Conservation (phyloP, 805 yeast species). For the Cephaloascus fragrans region DNA sequence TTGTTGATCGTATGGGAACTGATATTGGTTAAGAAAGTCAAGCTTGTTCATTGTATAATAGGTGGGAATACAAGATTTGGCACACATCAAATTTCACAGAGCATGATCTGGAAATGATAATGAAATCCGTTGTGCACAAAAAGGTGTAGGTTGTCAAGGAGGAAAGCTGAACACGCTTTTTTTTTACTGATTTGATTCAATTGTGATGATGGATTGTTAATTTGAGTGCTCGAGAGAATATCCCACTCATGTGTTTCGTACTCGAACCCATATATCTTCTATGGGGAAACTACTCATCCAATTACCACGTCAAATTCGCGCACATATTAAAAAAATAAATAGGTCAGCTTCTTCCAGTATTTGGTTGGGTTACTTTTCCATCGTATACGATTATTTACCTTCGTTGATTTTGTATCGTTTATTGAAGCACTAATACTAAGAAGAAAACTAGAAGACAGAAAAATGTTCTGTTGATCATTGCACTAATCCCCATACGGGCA, state of each 20-base stretch:
- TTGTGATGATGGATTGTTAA: not conserved
- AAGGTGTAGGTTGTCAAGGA: not conserved
- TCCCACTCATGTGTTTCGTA: not conserved
- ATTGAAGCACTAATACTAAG: not conserved
- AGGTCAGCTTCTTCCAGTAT: not conserved
- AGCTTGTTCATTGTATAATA: not conserved
- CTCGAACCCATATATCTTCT: too few relatives aligned
- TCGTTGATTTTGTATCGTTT: not conserved
- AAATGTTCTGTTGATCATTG: conserved; percentile 48
- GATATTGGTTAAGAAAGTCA: not conserved
- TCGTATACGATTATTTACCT: not conserved
- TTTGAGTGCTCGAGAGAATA: not conserved
- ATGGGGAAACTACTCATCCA: too few relatives aligned
- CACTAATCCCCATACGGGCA: conserved; percentile 54
- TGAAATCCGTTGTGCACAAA: not conserved
- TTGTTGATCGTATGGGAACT: not conserved
- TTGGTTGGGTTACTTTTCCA: not conserved
- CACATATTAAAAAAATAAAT: too few relatives aligned
- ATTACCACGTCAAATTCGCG: too few relatives aligned
- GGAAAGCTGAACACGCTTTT: not conserved
- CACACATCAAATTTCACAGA: too few relatives aligned
- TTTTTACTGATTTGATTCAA: not conserved
- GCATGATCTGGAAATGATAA: not conserved
- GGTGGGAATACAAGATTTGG: too few relatives aligned
- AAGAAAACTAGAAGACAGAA: not conserved